A percentile compares a stretch with the other conserved stretches of the same genome.
phyloP scores from a whole-genome alignment of 2,329 filamentous ascomycete species.

The Fusarium marasasianum region DNA sequence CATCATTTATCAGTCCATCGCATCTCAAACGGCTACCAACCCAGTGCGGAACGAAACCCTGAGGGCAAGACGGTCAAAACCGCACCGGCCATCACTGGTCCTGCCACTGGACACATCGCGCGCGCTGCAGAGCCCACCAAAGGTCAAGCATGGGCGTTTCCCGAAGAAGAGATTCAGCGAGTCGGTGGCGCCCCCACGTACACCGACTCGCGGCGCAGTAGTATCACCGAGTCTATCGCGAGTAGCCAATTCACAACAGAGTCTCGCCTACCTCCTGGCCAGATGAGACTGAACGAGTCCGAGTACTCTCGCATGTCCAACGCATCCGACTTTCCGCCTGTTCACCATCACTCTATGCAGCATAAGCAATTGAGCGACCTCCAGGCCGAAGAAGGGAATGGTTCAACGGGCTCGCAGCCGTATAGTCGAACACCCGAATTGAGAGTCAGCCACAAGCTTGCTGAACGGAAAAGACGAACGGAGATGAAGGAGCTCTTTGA shows the following conservation, averaged over 20 bases:
- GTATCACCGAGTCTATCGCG: slow-evolving; percentile 78
- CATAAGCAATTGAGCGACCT: slow-evolving; percentile 76
- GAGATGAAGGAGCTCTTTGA: slow-evolving; percentile 93
- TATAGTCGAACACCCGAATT: slow-evolving; percentile 86
- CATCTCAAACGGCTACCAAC: slow-evolving; percentile 73
- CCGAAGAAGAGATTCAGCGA: slow-evolving; percentile 73
- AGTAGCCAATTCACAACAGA: slow-evolving; percentile 83
- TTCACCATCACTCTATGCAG: slow-evolving; percentile 80
- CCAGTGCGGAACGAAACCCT: slow-evolving; percentile 66
- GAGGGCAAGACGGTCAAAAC: slow-evolving; percentile 68
- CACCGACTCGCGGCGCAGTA: slow-evolving; percentile 76
- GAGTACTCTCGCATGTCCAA: slow-evolving; percentile 61
- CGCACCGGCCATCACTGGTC: slow-evolving; percentile 81
- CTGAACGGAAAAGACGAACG: slow-evolving; percentile 82
- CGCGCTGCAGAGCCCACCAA: slow-evolving; percentile 82
- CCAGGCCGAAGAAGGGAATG: slow-evolving; percentile 64
- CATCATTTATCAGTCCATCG: slow-evolving; percentile 65
- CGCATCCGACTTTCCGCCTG: slow-evolving; percentile 65
- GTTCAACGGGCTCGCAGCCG: slow-evolving; percentile 69
- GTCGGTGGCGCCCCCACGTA: slow-evolving; percentile 59
- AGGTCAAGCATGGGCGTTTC: slow-evolving; percentile 86
- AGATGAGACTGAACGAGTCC: slow-evolving; percentile 75
- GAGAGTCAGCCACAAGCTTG: slow-evolving; percentile 84
- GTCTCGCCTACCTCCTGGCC: slow-evolving; percentile 75
- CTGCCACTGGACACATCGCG: slow-evolving; percentile 70